Evolutionary conservation across 2,329 filamentous ascomycete species (phyloP), one percentile per base, ranked within the genome.

Genomic region (Stagonosporopsis tanaceti): DNA sequence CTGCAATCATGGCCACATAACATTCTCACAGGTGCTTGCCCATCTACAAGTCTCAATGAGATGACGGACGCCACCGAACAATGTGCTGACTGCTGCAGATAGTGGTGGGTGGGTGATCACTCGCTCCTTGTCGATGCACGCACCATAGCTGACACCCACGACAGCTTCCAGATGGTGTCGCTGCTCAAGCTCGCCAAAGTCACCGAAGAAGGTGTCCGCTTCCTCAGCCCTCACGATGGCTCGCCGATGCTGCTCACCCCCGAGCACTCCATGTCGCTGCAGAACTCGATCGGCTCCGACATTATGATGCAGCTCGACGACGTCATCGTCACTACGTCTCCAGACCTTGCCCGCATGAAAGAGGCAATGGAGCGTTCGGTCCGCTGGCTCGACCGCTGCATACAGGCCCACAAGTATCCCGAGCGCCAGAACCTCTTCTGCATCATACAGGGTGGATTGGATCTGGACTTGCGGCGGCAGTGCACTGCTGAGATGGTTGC

Each of bases 301-400:
- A 98, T 99, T 68, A 97, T 98, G 65, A 99, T 99, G 96, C 96
- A 99, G 78, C 87, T 99, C 4, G 95, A 99, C 81, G 96, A 99
- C 77, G 96, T 99, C 14, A 90, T 99, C 48, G 94, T 93, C 28
- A 98, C 95, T 0, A 99, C 95, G 0, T 97, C 93, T 0, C 94
- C 94, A 0, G 95, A 99, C 76, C 82, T 86, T 53, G 88, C 82
- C 20, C 89, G 96, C 50, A 98, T 99, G 87, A 87, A 89, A 60
- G 92, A 97, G 77, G 95, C 95, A 47, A 98, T 97, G 93, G 85
- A 95, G 71, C 89, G 95, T 53, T 97, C 92, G 52, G 87, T 99
- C 7, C 87, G 96, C 37, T 99, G 96, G 96, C 84, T 99, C 6
- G 96, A 99, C 78, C 87, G 95, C 51, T 99, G 95, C 77, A 94